Conservation (phyloP, 2,329 filamentous ascomycete genomes). For the Aspergillus bombycis region DNA sequence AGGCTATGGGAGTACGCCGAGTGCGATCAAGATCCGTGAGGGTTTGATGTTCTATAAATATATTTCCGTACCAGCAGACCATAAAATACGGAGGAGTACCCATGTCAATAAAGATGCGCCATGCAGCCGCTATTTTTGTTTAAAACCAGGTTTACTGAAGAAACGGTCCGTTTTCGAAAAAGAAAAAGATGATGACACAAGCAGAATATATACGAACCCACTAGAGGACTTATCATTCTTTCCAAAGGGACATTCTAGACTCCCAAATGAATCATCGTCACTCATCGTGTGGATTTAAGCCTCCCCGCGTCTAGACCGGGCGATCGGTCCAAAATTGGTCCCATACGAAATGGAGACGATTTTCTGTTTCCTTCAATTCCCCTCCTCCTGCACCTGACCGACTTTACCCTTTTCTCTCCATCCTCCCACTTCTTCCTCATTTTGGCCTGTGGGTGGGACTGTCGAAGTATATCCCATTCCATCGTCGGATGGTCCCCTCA, state of each 20-base stretch:
- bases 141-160: neutral
- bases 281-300: constrained; percentile 21
- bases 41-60: constrained; percentile 4
- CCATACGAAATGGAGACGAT: constrained; percentile 17
- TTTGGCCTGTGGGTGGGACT: neutral
- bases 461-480: neutral
- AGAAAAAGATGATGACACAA: neutral
- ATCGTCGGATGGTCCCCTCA: neutral
- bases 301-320: constrained; percentile 37
- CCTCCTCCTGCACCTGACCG: constrained; percentile 4
- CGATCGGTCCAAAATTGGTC: constrained; percentile 30
- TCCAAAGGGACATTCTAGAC: neutral
- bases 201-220: neutral
- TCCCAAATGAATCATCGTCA: neutral
- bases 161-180: neutral
- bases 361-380: constrained; percentile 9
- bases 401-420: constrained; percentile 1
- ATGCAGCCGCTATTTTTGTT: neutral
- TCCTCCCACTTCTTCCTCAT: constrained; percentile 10
- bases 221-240: neutral
- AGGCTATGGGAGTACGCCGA: neutral
- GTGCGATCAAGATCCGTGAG: neutral
- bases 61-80: neutral
- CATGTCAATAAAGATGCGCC: neutral
- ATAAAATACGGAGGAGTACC: neutral